A percentile compares a stretch with the other conserved stretches of the same genome.
Evolutionary conservation across 2,329 filamentous ascomycete genomes (phyloP).

Genomic region (Aspergillus niger): DNA sequence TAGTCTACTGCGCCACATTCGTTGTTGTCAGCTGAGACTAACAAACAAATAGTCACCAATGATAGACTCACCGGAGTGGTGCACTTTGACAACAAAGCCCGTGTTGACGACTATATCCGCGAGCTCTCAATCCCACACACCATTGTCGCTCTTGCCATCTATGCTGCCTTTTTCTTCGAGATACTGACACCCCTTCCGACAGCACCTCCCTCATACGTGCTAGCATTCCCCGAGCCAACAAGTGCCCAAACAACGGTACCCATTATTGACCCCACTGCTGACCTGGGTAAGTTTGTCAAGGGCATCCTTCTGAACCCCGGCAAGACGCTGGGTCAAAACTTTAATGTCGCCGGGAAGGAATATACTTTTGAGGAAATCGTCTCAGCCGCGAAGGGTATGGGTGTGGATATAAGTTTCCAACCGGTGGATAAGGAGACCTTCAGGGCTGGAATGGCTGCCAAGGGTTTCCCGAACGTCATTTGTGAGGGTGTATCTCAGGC

Average conservation of each 20-base stretch:
- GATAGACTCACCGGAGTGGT: slow-evolving; percentile 35
- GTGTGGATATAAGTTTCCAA: slow-evolving; percentile 34
- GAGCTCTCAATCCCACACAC: slow-evolving; percentile 15
- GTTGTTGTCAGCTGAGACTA: background rate
- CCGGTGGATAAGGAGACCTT: slow-evolving; percentile 28
- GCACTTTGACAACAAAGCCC: slow-evolving; percentile 60
- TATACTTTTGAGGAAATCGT: slow-evolving; percentile 45
- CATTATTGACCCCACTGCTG: slow-evolving; percentile 13
- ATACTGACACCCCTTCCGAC: slow-evolving; percentile 2
- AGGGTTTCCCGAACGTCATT: slow-evolving; percentile 44
- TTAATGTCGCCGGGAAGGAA: slow-evolving; percentile 49
- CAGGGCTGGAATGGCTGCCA: slow-evolving; percentile 37
- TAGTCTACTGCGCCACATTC: background rate
- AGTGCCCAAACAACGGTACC: slow-evolving; percentile 9
- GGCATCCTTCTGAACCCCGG: slow-evolving; percentile 38
- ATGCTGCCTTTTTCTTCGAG: slow-evolving; percentile 11
- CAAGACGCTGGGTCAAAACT: slow-evolving; percentile 45
- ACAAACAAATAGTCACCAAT: slow-evolving; percentile 22
- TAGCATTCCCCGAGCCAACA: slow-evolving; percentile 2
- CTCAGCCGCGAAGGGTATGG: slow-evolving; percentile 41
- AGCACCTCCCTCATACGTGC: background rate
- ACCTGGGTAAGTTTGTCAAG: slow-evolving; percentile 26
- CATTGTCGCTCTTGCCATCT: slow-evolving; percentile 19
- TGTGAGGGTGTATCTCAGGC: slow-evolving; percentile 56
- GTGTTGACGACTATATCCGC: slow-evolving; percentile 55